Evolutionary conservation across 805 yeast genomes (phyloP), one percentile per base, ranked within the genome.

Genomic region (Hemisphaericaspora nanyangensis): DNA sequence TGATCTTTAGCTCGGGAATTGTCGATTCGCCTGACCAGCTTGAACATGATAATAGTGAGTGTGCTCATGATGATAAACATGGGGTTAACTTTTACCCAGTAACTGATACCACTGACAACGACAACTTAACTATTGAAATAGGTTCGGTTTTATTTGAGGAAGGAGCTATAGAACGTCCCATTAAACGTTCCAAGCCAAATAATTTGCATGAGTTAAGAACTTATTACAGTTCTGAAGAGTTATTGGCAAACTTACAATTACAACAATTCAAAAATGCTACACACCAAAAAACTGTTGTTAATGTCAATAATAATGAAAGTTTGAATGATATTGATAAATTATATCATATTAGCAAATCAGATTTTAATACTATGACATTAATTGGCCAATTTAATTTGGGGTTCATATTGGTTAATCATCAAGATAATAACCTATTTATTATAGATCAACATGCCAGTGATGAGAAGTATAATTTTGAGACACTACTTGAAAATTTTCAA

Each of bases 381-480:
- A 77, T 91, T 6, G 99, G 99, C 0, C 99, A 93, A 61, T 93
- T 93, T 64, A 93, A 93, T 57, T 62, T 85, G n/a, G 99, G 98
- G 0, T 93, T 93, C 50, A 87, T 93, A n/a, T 56, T 90, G 15
- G 93, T 86, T 0, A 73, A 77, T 2, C 68, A 80, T 36, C 58
- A 61, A 17, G 60, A 58, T 33, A 42, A 43, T 4, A 56, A 88
- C 53, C 51, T 91, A 24, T 90, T 93, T 51, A 90, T 93, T 25
- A 74, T 93, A 34, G 99, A 93, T 58, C 99, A 93, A 60, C 99
- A 93, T 65, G 99, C 99, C 1, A 85, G 95, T 48, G 99, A 93
- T 63, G 99, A 93, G 54, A 93, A 90, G 50, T 88, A 54, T 65
- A 93, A 93, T 58, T 93, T 87, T 65, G 99, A 93, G 58, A 68